Conservation (phyloP, 2,329 filamentous ascomycete species). For the Nemania abortiva region DNA sequence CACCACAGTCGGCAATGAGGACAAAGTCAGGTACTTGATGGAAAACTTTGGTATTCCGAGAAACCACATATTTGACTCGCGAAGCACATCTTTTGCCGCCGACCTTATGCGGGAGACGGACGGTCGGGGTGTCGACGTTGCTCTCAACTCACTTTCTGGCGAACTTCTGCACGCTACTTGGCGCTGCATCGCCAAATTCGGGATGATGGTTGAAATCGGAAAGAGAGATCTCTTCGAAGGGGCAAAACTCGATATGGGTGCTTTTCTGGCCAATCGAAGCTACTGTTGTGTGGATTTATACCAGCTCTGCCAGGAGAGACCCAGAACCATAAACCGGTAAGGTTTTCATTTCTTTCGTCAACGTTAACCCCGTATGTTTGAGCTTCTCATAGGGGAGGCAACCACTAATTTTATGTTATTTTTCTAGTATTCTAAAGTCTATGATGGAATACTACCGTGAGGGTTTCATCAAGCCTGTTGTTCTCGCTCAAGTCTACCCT, state of each 20-base stretch:
- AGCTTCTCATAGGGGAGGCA: not conserved
- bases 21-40: conserved; percentile 38
- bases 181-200: conserved; percentile 59
- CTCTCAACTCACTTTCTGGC: conserved; percentile 58
- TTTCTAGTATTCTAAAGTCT: not conserved
- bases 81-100: conserved; percentile 34
- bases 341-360: not conserved
- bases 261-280: conserved; percentile 55
- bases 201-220: conserved; percentile 61
- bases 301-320: not conserved
- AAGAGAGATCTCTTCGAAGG: conserved; percentile 57
- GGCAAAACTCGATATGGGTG: conserved; percentile 58
- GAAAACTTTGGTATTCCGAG: conserved; percentile 37
- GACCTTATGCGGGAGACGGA: conserved; percentile 40
- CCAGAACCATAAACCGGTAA: not conserved
- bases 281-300: conserved; percentile 53
- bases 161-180: conserved; percentile 58
- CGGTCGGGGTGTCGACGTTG: conserved; percentile 43
- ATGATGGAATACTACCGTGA: conserved; percentile 3
- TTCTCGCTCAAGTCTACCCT: not conserved
- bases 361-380: not conserved
- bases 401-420: too few species aligned
- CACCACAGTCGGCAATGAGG: conserved; percentile 40
- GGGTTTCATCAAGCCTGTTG: conserved; percentile 4
- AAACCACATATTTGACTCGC: conserved; percentile 41